Base-by-base conservation (phyloP, 306 rosid species). In the Vachellia collinsii region DNA sequence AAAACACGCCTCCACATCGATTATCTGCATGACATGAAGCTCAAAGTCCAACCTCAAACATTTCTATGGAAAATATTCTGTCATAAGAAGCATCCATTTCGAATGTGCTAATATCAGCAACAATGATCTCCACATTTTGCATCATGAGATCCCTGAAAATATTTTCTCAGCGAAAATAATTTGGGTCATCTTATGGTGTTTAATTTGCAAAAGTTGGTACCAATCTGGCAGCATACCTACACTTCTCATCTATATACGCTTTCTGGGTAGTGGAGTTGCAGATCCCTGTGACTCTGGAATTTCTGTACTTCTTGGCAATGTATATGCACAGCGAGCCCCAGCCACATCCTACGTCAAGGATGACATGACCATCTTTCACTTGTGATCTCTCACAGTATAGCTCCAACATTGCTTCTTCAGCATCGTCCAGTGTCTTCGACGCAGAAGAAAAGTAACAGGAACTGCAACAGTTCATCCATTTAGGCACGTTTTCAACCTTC, bases 261-360 rank as follows among this genome's bases (percentile, higher is more conserved):
- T 95, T 93, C 84, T 95, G 99, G 23, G 97, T 91, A 14, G 83
- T 76, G 50, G 96, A 95, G 82, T 93, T 91, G 90, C 98, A 93
- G 75, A 95, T 89, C 82, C 99, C 98, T 36, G 96, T 93, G 39
- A 95, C 90, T 88, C 19, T 87, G 83, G 93, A 93, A 54, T 82
- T 91, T n/a, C 77, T 76, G 74, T 90, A 93, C 41, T 90, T 91
- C 82, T 84, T 83, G 14, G 96, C 99, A 76, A 93, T 85, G 88
- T 90, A 91, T 71, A 95, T 54, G 51, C 89, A 77, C 19, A 95
- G 85, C 10, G 98, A 93, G 44, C 98, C 99, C 99, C 99, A 95
- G 47, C 99, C 99, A 23, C 99, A 91, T 50, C 99, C 98, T 34
- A 95, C 88, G 69, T 93, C 97, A 36, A 93, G 97, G 78, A 95